Conservation (phyloP, 306 rosid species). For the Corylus americana region DNA sequence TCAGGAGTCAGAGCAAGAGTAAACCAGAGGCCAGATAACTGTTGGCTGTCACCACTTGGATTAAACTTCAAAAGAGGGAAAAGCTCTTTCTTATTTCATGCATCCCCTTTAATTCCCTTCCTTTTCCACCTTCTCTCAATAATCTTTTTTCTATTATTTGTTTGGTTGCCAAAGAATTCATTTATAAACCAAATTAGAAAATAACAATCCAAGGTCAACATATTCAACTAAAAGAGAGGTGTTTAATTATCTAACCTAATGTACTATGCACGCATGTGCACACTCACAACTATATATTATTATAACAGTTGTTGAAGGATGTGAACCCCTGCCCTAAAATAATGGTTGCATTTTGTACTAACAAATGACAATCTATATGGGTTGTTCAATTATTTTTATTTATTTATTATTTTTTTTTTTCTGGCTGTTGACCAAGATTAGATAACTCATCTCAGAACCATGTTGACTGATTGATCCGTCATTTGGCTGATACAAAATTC, state of each 20-base stretch:
- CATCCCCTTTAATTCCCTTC: no score
- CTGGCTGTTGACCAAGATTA: not conserved
- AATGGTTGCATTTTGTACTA: not conserved
- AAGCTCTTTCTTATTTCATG: not conserved
- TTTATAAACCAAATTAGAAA: not conserved
- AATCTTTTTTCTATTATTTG: not conserved
- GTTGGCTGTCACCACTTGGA: not conserved
- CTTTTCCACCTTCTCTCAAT: not conserved
- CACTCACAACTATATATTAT: not conserved
- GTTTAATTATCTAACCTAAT: not conserved
- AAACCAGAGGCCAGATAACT: not conserved
- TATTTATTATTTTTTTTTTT: not conserved
- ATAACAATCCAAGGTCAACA: not conserved
- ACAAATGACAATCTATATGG: not conserved
- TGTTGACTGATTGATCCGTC: not conserved
- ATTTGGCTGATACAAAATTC: not conserved
- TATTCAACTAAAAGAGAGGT: not conserved
- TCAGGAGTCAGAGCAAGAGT: not conserved
- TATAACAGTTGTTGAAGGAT: not conserved
- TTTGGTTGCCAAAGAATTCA: not conserved
- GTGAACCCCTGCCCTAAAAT: not conserved
- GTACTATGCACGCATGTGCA: constrained; percentile 1
- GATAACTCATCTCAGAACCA: not conserved
- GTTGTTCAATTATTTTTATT: not conserved
- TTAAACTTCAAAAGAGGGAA: not conserved